Evolutionary conservation across 495 filamentous ascomycete species (phyloP), one percentile per base, ranked within the genome.

Genomic region (Oidiodendron maius): DNA sequence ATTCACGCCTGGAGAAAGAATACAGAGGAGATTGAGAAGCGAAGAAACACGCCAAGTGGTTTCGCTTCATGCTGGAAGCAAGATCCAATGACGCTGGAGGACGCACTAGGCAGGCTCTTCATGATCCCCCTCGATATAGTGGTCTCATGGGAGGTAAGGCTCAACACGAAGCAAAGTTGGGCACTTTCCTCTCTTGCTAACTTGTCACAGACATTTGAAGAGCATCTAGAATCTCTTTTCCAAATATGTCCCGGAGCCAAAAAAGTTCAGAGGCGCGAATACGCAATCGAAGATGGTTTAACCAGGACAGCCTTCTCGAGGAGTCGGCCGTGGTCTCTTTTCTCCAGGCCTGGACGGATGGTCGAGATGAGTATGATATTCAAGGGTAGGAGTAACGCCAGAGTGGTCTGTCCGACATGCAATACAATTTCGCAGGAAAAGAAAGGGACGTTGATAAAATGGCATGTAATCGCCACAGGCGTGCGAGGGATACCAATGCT

Each of bases 281-380:
- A 34, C 24, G 15, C 28, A 3, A 44, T 50, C 16, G 40, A 44
- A 36, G 39, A 26, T 15, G 17, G 28, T 23, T 10, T 22, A 32
- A 36, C 23, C 12, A 13, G 39, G 18, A 23, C 4, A 5, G n/a
- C 10, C 2, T 44, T 42, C 10, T 15, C 30, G 11, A 11, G 39
- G 26, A 20, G 3, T 15, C 23, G 21, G 3, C 21, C 46, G 23
- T 48, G 34, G 35, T 39, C 34, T 26, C 16, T 15, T 8, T 17
- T 26, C 11, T 39, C 9, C 23, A 40, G 23, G n/a, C 47, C 47
- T 10, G 47, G 47, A 40, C 20, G 17, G 24, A 50, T 34, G 26
- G 23, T 50, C 26, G 38, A 50, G 3, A 50, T 50, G 38, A 36
- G 47, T n/a, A 43, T 43, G 24, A 40, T 50, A 3, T 50, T 50